These are phyloP conservation scores for Halophytophthora batemanensis DNA, from an alignment of 352 stramenopile genomes.

Conservation along the genomic window DNA sequence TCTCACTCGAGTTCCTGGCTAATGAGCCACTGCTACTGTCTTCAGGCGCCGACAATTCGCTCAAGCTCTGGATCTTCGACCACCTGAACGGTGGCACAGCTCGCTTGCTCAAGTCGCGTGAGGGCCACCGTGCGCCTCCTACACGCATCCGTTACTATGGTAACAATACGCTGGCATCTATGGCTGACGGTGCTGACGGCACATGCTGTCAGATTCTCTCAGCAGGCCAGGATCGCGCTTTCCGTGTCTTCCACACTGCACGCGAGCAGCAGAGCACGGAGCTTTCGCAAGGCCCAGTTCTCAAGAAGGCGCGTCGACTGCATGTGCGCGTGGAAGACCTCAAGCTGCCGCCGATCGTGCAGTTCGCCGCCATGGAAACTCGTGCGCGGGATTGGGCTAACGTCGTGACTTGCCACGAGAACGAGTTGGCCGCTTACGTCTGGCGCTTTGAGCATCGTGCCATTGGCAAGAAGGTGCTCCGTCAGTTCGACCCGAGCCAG, in stretches of 20 bases:
- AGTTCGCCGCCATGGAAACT: conserved; percentile 90
- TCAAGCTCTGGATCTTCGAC: conserved; percentile 95
- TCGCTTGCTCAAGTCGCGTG: conserved; percentile 87
- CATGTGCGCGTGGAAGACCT: conserved; percentile 82
- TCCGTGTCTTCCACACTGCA: conserved; percentile 91
- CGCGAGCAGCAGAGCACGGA: conserved; percentile 88
- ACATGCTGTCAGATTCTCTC: conserved; percentile 89
- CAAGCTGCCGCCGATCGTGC: conserved; percentile 90
- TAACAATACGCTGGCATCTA: conserved; percentile 83
- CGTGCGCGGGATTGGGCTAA: conserved; percentile 91
- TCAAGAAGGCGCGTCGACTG: conserved; percentile 91
- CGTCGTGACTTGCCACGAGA: conserved; percentile 93
- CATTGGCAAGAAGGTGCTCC: conserved; percentile 93
- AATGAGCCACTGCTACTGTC: conserved; percentile 89
- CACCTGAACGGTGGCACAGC: conserved; percentile 70
- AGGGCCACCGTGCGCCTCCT: conserved; percentile 83
- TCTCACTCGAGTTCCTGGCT: conserved; percentile 77
- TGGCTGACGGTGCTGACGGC: conserved; percentile 81
- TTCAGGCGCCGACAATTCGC: conserved; percentile 84
- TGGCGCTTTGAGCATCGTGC: conserved; percentile 91
- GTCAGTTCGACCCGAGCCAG: conserved; percentile 80
- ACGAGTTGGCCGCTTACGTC: conserved; percentile 92
- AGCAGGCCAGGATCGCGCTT: conserved; percentile 85
- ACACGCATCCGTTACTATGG: conserved; percentile 90
- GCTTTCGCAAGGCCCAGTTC: conserved; percentile 87